These are phyloP conservation scores for Quercus robur DNA, from an alignment of 306 rosid genomes.

Conservation along the genomic window DNA sequence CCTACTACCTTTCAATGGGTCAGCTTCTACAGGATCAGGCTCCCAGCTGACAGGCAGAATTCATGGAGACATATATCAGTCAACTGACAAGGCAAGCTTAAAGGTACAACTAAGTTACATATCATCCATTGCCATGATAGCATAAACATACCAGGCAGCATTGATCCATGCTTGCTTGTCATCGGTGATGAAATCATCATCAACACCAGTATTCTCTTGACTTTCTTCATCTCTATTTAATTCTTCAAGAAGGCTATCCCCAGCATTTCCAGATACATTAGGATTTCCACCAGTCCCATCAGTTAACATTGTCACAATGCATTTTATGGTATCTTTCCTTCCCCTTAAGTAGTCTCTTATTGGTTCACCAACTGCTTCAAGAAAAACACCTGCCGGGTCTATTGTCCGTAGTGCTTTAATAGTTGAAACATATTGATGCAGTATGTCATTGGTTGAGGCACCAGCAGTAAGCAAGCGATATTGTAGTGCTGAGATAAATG, in stretches of 20 bases:
- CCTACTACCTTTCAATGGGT: constrained; percentile 87
- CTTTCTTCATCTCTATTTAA: constrained; percentile 89
- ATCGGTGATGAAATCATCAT: constrained; percentile 85
- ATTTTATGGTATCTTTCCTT: constrained; percentile 95
- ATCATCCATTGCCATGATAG: neutral
- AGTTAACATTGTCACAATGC: constrained; percentile 95
- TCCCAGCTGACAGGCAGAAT: constrained; percentile 72
- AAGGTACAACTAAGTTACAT: constrained; percentile 1
- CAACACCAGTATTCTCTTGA: constrained; percentile 70
- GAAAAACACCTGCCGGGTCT: constrained; percentile 96
- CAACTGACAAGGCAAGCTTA: constrained; percentile 5
- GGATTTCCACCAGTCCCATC: constrained; percentile 90
- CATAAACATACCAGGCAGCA: constrained; percentile 53
- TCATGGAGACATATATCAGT: constrained; percentile 17
- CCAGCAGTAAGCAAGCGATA: constrained; percentile 98
- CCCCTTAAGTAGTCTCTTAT: constrained; percentile 95
- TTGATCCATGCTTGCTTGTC: constrained; percentile 95
- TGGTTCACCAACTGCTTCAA: constrained; percentile 97
- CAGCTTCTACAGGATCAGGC: constrained; percentile 99
- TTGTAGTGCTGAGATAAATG: constrained; percentile 87
- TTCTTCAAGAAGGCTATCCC: constrained; percentile 99
- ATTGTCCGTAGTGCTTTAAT: constrained; percentile 90
- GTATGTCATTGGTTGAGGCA: constrained; percentile 94
- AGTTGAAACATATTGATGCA: constrained; percentile 97
- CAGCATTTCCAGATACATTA: constrained; percentile 77